Base-by-base conservation (phyloP, 345 rosid genomes). In the Euphorbia lathyris region DNA sequence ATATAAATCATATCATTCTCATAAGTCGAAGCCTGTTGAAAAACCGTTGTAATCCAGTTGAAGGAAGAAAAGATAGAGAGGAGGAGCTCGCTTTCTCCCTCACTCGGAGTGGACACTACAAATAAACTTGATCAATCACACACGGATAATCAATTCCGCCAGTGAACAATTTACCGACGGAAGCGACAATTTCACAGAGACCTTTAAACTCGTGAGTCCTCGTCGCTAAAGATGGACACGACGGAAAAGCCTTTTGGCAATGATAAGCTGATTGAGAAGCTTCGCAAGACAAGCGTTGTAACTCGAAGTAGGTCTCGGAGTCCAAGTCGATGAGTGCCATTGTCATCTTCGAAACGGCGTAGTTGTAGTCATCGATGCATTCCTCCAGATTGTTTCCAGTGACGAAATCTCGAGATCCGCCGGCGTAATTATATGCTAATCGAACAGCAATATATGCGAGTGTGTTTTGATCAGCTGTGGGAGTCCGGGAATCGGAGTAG, bases 401-500 rank as follows among this genome's bases (percentile, higher is more conserved):
- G 43, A 79, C 66, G 75, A 20, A 59, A 70, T 38, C 61, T 20
- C 59, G 76, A n/a, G 83, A 76, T 75, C 16, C 45, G 64, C 75
- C 69, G 63, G 83, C 82, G 63, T 84, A 81, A 59, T 30, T 11
- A 72, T 72, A 75, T 20, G 82, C 82, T 43, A 79, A 26, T 13
- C 83, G 76, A 2, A 84, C 81, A 25, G 85, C 64, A 60, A 84
- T 74, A 77, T 43, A 77, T 20, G 85, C 82, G 45, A 84, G 66
- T 3, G 64, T 59, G 75, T 77, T 72, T 29, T 61, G n/a, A 67
- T 81, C 87, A 7, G 82, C 83, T 40, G 59, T 45, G 1, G 80
- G 67, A 36, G 85, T 68, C n/a, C 83, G 77, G 3, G 72, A 58
- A 68, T 84, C 85, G 9, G 85, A 71, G 72, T 77, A 81, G 19